Conservation (phyloP, 371 early-diverging fungal genomes). For the Mortierella sp. region DNA sequence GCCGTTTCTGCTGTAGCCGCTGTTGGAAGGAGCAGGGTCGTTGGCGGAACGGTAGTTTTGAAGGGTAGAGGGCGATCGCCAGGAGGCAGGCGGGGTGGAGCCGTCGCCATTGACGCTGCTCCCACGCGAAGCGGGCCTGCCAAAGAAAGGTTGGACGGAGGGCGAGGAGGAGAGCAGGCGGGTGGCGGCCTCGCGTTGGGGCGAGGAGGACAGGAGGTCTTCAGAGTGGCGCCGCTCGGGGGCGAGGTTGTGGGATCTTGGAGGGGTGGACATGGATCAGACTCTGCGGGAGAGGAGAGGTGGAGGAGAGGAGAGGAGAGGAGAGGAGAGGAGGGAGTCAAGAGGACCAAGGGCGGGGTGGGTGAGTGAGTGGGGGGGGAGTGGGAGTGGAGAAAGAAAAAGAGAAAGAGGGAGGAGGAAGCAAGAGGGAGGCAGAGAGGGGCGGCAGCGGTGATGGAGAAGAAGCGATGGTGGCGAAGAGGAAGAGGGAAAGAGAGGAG, state of each 20-base stretch:
- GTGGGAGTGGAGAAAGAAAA: neutral
- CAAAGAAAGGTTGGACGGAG: slow-evolving; percentile 30
- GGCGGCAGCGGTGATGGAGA: too few relatives aligned
- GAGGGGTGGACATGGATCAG: slow-evolving; percentile 20
- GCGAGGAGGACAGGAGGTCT: slow-evolving; percentile 45
- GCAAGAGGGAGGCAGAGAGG: too few relatives aligned
- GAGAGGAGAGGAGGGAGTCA: neutral
- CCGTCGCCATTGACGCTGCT: slow-evolving; percentile 30
- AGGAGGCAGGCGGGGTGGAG: slow-evolving; percentile 42
- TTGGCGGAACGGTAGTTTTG: slow-evolving; percentile 43
- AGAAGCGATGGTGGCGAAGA: neutral
- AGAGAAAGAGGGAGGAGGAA: neutral
- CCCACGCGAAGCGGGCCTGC: slow-evolving; percentile 25
- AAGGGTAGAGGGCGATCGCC: slow-evolving; percentile 52
- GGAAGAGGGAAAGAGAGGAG: neutral
- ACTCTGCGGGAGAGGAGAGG: neutral
- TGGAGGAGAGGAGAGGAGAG: neutral
- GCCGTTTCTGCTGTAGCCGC: slow-evolving; percentile 12
- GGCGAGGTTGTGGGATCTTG: slow-evolving; percentile 13
- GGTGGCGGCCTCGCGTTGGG: slow-evolving; percentile 41
- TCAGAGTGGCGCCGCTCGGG: slow-evolving; percentile 25
- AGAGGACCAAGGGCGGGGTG: neutral
- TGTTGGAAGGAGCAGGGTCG: slow-evolving; percentile 3
- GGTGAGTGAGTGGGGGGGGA: neutral
- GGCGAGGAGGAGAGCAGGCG: slow-evolving; percentile 48